Conservation (phyloP, 2,329 filamentous ascomycete species). For the Didymosphaeria variabile region DNA sequence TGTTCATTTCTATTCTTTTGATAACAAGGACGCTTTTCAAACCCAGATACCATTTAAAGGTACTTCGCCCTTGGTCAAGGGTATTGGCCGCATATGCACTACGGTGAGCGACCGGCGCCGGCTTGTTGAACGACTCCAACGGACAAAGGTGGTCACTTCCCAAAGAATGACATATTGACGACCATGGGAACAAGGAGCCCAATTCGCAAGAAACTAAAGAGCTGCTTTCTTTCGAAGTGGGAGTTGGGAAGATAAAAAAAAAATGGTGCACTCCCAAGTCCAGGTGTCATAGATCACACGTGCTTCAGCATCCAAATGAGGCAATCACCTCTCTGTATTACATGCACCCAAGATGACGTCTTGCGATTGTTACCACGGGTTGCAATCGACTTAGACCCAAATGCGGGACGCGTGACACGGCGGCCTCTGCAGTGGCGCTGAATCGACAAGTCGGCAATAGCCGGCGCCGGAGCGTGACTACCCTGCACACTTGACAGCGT, state of each 20-base stretch:
- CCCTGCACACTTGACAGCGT: conserved; percentile 12
- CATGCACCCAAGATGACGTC: background rate
- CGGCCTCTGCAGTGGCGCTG: conserved; percentile 5
- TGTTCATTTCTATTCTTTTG: background rate
- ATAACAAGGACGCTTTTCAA: too few relatives aligned
- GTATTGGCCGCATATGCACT: background rate
- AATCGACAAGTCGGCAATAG: conserved; percentile 3
- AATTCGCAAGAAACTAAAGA: background rate
- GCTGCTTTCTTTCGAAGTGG: too few relatives aligned
- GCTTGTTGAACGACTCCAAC: conserved; percentile 2
- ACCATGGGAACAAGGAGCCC: background rate
- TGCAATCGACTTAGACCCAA: background rate
- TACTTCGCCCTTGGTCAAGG: background rate
- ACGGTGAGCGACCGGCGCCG: conserved; percentile 11
- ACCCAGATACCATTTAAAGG: background rate
- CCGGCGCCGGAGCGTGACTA: conserved; percentile 15
- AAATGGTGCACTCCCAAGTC: background rate
- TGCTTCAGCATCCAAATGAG: background rate
- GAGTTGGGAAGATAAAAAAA: background rate
- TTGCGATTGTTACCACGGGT: background rate
- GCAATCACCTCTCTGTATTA: conserved; percentile 2
- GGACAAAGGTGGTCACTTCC: conserved; percentile 1
- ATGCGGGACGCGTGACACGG: background rate
- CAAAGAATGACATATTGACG: background rate
- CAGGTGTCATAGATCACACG: background rate